phyloP scores from a whole-genome alignment of 768 basidiomycete genomes.

The Butyriboletus loyo region DNA sequence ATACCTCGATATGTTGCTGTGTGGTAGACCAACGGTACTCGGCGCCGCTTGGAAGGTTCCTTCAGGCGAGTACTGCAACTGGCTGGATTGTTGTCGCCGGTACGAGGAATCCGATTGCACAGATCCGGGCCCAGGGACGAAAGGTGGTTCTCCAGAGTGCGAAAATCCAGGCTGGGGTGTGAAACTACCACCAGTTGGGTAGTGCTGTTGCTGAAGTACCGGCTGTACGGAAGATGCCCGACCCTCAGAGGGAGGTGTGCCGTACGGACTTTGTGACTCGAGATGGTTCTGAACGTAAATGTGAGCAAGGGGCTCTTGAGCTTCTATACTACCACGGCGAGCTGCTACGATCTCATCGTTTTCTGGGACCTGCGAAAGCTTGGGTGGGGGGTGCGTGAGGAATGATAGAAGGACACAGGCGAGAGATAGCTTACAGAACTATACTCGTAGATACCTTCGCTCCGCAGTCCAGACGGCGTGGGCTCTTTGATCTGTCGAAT shows the following conservation, averaged over 20 bases:
- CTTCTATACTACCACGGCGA: slow-evolving; percentile 28
- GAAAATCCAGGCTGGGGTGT: slow-evolving; percentile 10
- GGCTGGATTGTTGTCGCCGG: slow-evolving; percentile 3
- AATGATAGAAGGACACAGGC: not conserved
- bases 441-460: slow-evolving; percentile 27
- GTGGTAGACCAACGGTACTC: slow-evolving; percentile 12
- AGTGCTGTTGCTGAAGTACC: slow-evolving; percentile 17
- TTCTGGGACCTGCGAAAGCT: slow-evolving; percentile 24
- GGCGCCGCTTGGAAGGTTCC: slow-evolving; percentile 12
- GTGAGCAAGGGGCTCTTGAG: slow-evolving; percentile 19
- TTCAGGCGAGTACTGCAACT: slow-evolving; percentile 22
- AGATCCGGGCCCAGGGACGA: slow-evolving; percentile 12
- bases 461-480: slow-evolving; percentile 21
- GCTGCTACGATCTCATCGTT: slow-evolving; percentile 18
- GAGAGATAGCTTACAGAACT: slow-evolving; percentile 17
- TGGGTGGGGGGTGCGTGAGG: not conserved
- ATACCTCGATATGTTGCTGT: slow-evolving; percentile 16
- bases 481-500: slow-evolving; percentile 24
- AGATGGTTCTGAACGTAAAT: slow-evolving; percentile 21
- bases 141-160: slow-evolving; percentile 15
- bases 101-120: slow-evolving; percentile 13
- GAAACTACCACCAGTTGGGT: slow-evolving; percentile 13
- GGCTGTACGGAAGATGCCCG: slow-evolving; percentile 15
- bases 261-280: slow-evolving; percentile 15
- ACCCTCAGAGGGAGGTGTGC: slow-evolving; percentile 18